Evolutionary conservation across 371 early-diverging fungal genomes (phyloP).

Genomic region (Syncephalastrum monosporum): DNA sequence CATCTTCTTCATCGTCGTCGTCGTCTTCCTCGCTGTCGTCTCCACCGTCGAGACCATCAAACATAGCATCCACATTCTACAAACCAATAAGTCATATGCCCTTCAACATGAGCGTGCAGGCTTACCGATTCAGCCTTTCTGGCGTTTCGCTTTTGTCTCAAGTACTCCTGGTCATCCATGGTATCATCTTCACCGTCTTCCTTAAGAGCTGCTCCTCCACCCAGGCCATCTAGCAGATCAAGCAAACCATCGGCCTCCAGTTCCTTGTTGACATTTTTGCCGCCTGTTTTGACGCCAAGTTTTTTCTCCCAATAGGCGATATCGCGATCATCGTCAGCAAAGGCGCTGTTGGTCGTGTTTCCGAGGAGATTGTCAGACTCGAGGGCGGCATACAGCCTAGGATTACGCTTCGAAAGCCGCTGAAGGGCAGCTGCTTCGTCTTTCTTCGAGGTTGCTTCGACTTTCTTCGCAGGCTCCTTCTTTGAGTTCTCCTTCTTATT

Average conservation of each 20-base stretch:
- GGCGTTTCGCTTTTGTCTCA: constrained; percentile 39
- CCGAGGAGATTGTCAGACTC: constrained; percentile 60
- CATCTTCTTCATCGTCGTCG: constrained; percentile 23
- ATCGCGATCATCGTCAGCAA: constrained; percentile 72
- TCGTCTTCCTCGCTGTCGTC: constrained; percentile 33
- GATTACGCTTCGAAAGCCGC: constrained; percentile 68
- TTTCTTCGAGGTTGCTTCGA: constrained; percentile 4
- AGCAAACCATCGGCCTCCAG: constrained; percentile 61
- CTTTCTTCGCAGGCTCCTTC: constrained; percentile 2
- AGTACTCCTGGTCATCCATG: constrained; percentile 46
- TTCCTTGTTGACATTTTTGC: constrained; percentile 37
- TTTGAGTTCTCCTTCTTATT: background rate
- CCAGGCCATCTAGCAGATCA: constrained; percentile 41
- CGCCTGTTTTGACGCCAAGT: constrained; percentile 59
- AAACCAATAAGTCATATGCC: constrained; percentile 2
- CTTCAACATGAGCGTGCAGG: constrained; percentile 4
- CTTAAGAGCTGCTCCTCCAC: constrained; percentile 10
- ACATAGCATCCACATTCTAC: constrained; percentile 32
- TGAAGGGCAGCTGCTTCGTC: constrained; percentile 27
- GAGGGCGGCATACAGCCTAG: constrained; percentile 65
- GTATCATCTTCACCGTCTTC: constrained; percentile 22
- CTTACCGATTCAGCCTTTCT: constrained; percentile 42
- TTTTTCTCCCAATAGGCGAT: constrained; percentile 78
- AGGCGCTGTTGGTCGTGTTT: constrained; percentile 29
- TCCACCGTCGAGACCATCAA: constrained; percentile 29